phyloP scores from a whole-genome alignment of 1,284 basidiomycete genomes.

The Pholiota adiposa region DNA sequence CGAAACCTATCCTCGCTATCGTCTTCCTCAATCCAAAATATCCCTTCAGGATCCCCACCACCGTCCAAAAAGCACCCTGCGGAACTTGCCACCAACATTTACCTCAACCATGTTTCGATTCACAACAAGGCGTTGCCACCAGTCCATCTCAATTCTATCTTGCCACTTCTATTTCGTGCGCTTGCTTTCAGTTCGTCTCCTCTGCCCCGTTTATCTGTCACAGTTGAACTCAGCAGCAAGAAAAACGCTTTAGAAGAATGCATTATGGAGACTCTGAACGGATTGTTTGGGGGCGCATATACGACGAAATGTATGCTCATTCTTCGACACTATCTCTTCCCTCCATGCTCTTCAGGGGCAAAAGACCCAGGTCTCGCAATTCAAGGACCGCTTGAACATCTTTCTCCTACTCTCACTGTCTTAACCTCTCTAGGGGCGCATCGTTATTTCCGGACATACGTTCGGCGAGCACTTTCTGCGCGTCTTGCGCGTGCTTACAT shows the following conservation, averaged over 20 bases:
- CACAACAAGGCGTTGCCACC: conserved; percentile 63
- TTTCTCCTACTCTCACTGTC: conserved; percentile 29
- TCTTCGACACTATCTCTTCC: conserved; percentile 45
- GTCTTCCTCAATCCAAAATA: conserved; percentile 27
- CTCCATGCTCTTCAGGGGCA: conserved; percentile 14
- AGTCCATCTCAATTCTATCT: conserved; percentile 53
- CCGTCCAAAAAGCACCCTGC: conserved; percentile 47
- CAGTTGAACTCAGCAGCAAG: conserved; percentile 37
- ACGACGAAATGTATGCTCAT: conserved; percentile 64
- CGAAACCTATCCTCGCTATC: conserved; percentile 54
- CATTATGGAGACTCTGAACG: conserved; percentile 57
- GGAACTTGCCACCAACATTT: conserved; percentile 64
- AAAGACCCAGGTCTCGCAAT: neutral
- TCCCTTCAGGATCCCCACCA: conserved; percentile 30
- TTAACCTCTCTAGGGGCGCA: conserved; percentile 67
- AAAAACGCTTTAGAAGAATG: conserved; percentile 54
- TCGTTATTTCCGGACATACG: conserved; percentile 64
- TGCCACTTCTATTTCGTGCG: conserved; percentile 74
- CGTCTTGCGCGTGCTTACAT: conserved; percentile 70
- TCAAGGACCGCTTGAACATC: neutral
- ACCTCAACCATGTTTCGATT: conserved; percentile 62
- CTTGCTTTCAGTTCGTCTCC: conserved; percentile 65
- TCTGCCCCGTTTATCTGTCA: conserved; percentile 65
- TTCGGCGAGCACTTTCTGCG: conserved; percentile 61
- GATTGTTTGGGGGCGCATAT: conserved; percentile 67